These are phyloP conservation scores for Yarrowia osloensis DNA, from an alignment of 805 yeast species.

Conservation along the genomic window DNA sequence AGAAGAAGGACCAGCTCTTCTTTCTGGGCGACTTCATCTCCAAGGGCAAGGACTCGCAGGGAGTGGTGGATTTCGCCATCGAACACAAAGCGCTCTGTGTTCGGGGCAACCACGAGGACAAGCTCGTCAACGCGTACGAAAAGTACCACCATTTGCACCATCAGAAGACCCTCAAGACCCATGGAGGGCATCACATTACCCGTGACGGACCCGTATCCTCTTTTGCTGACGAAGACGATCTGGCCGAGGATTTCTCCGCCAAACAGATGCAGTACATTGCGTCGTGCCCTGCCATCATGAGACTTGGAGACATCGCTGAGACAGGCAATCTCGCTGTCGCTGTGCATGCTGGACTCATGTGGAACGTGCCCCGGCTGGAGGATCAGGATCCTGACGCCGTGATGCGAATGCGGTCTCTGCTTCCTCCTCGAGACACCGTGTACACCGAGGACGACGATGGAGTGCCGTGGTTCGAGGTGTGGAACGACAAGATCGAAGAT, in stretches of 20 bases:
- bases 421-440: slow-evolving; percentile 62
- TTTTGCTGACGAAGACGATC: slow-evolving; percentile 35
- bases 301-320: slow-evolving; percentile 57
- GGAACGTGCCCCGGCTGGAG: slow-evolving; percentile 55
- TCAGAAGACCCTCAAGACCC: slow-evolving; percentile 34
- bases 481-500: slow-evolving; percentile 50
- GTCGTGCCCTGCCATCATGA: slow-evolving; percentile 62
- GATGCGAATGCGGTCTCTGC: slow-evolving; percentile 67
- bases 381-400: slow-evolving; percentile 64
- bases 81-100: slow-evolving; percentile 66
- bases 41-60: slow-evolving; percentile 77
- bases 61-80: slow-evolving; percentile 66
- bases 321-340: slow-evolving; percentile 53
- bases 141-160: slow-evolving; percentile 48
- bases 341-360: slow-evolving; percentile 80
- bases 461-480: slow-evolving; percentile 60
- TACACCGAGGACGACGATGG: slow-evolving; percentile 53
- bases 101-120: slow-evolving; percentile 87
- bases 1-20: slow-evolving; percentile 55
- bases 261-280: slow-evolving; percentile 63
- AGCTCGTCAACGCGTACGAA: slow-evolving; percentile 65
- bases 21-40: slow-evolving; percentile 82
- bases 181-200: slow-evolving; percentile 7
- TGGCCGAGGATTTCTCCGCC: slow-evolving; percentile 59
- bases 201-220: background rate